Evolutionary conservation across 495 filamentous ascomycete genomes (phyloP), one percentile per base, ranked within the genome.

Genomic region (Neurospora tetrasperma): DNA sequence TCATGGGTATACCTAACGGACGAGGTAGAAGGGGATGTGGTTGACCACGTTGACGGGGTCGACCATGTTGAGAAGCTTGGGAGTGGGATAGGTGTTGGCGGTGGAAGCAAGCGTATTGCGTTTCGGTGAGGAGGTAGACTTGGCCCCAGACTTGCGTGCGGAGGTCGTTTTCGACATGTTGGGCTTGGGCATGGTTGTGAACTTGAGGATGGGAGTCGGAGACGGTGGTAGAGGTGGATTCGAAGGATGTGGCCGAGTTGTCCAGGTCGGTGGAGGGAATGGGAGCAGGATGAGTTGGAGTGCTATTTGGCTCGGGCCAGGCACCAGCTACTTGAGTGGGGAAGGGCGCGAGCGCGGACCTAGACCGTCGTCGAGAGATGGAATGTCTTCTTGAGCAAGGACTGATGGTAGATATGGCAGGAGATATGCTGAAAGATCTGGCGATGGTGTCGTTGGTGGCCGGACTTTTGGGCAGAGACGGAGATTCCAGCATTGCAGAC

Each of bases 71-170:
- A 2, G 11, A 8, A 8, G 23, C 5, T 3, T 7, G 48, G 23
- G 20, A 12, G 10, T 4, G n/a, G 48, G 20, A 14, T 0, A 31
- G 54, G 6, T 80, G 70, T 83, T 78, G 41, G 83, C 82, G 44
- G 70, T 74, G 0, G 80, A 81, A 3, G 83, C 84, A 1, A 80
- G 79, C 66, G 83, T 82, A 73, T 75, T 79, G 6, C 4, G 69
- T 20, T 0, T 75, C 70, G 35, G 77, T 75, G 8, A 85, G 73
- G 27, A 72, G 75, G 69, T 84, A 85, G 5, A 84, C 66, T 3
- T 84, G 54, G 27, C 84, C 84, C 75, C 83, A 85, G 35, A 85
- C 82, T 31, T 79, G 54, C 27, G 27, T 9, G 20, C 18, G 12
- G 54, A 4, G 27, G 54, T 66, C 27, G 23, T 35, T 66, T 14